phyloP scores from a whole-genome alignment of 1,139 yeast genomes.

The Yamadazyma dushanensis region DNA sequence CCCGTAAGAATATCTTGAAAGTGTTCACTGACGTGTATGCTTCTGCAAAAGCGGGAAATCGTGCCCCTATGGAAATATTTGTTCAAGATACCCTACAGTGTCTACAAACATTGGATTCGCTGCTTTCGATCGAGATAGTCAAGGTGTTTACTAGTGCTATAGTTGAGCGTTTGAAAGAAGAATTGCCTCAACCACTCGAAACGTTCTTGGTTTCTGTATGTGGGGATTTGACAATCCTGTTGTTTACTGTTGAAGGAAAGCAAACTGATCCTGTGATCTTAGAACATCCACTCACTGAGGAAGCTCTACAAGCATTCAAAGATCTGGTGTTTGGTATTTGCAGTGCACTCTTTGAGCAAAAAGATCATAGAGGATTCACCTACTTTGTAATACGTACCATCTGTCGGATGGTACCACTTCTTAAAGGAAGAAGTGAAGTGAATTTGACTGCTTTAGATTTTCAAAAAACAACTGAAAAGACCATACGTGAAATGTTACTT shows the following conservation, averaged over 20 bases:
- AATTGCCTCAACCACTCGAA: constrained; percentile 4
- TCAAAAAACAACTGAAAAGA: too few relatives aligned
- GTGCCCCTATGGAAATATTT: constrained; percentile 6
- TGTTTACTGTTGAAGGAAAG: not conserved
- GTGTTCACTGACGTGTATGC: constrained; percentile 3
- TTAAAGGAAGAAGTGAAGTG: not conserved
- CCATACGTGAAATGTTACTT: too few relatives aligned
- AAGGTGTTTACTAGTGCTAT: constrained; percentile 1
- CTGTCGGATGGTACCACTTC: not conserved
- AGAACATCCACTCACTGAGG: not conserved
- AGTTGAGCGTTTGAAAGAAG: not conserved
- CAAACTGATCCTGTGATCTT: not conserved
- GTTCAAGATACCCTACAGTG: constrained; percentile 2
- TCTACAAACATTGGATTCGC: not conserved
- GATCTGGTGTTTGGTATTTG: too few relatives aligned
- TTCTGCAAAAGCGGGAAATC: constrained; percentile 5
- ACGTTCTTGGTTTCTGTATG: constrained; percentile 7
- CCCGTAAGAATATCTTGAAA: not conserved
- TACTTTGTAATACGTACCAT: not conserved
- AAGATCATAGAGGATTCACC: not conserved
- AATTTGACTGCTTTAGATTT: too few relatives aligned
- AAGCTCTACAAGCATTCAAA: not conserved
- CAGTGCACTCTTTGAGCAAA: too few relatives aligned
- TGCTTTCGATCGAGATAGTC: constrained; percentile 1
- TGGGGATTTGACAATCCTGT: constrained; percentile 2